These are phyloP conservation scores for Astraeus odoratus DNA, from an alignment of 768 basidiomycete species.

Conservation along the genomic window DNA sequence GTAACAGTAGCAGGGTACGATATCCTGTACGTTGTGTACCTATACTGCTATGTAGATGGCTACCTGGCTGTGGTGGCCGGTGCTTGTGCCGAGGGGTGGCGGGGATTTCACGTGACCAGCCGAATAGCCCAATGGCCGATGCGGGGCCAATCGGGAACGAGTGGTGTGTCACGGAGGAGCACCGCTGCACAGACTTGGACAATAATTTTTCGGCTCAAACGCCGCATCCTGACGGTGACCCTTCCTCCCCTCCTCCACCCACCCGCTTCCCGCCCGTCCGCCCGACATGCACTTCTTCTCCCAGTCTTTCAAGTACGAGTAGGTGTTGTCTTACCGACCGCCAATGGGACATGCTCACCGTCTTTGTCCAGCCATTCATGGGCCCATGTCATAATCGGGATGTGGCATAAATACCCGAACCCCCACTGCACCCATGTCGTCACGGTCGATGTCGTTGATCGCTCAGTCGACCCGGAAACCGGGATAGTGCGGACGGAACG, in stretches of 20 bases:
- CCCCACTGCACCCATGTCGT: constrained; percentile 86
- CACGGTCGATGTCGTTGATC: constrained; percentile 81
- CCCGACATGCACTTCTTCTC: constrained; percentile 78
- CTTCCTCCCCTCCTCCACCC: constrained; percentile 13
- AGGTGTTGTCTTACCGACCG: constrained; percentile 27
- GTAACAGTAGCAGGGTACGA: neutral
- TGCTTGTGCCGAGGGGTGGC: too few relatives aligned
- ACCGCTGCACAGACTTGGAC: neutral
- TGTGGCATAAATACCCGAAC: constrained; percentile 97
- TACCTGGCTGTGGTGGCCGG: too few relatives aligned
- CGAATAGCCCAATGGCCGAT: too few relatives aligned
- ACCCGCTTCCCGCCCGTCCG: constrained; percentile 19
- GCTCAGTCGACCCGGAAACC: constrained; percentile 73
- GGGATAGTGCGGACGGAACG: constrained; percentile 91
- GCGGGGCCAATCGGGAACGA: constrained; percentile 29
- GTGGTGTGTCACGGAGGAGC: too few relatives aligned
- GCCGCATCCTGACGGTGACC: constrained; percentile 11
- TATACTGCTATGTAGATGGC: neutral
- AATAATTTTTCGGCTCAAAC: neutral
- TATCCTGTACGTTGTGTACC: neutral
- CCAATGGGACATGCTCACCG: constrained; percentile 5
- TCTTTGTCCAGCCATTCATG: constrained; percentile 64
- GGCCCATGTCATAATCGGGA: constrained; percentile 85
- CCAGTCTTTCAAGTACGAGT: constrained; percentile 82
- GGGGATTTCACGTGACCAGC: neutral